These are phyloP conservation scores for Lasiosphaeria hispida DNA, from an alignment of 495 filamentous ascomycete species.

Conservation along the genomic window DNA sequence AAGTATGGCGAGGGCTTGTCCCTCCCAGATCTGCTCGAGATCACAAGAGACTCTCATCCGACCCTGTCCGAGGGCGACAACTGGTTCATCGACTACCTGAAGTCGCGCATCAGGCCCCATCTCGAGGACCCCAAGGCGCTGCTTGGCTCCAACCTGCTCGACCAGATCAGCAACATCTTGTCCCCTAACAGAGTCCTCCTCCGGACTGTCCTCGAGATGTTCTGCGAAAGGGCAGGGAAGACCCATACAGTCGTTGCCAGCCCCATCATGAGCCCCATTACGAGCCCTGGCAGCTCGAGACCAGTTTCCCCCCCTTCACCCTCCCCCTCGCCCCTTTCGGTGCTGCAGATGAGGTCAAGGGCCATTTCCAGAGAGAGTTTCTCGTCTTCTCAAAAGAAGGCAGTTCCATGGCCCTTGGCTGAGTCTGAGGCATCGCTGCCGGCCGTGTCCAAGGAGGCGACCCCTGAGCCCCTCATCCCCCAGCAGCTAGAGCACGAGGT, in stretches of 20 bases:
- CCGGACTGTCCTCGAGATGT: conserved; percentile 34
- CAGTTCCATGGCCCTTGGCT: conserved; percentile 20
- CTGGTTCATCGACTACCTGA: conserved; percentile 35
- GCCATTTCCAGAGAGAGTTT: conserved; percentile 19
- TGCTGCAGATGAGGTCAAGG: conserved; percentile 28
- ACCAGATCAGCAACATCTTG: conserved; percentile 34
- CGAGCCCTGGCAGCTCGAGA: conserved; percentile 18
- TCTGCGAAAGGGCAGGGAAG: conserved; percentile 27
- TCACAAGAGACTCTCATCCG: conserved; percentile 32
- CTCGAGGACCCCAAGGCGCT: conserved; percentile 29
- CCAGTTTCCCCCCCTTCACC: conserved; percentile 19
- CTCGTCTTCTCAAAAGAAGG: conserved; percentile 14
- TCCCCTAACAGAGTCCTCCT: conserved; percentile 33
- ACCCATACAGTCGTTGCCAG: conserved; percentile 8
- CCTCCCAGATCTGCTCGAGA: conserved; percentile 30
- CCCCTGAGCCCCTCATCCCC: conserved; percentile 9
- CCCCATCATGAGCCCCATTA: conserved; percentile 20
- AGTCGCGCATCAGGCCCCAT: conserved; percentile 30
- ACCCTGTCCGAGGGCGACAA: conserved; percentile 28
- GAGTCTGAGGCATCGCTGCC: conserved; percentile 13
- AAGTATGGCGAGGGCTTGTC: conserved; percentile 28
- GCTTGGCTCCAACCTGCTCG: conserved; percentile 27
- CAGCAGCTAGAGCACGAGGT: background rate
- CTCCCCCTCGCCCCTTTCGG: conserved; percentile 13
- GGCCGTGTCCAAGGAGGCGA: conserved; percentile 1